These are phyloP conservation scores for Trichoderma simmonsii DNA, from an alignment of 2,329 filamentous ascomycete species.

Conservation along the genomic window DNA sequence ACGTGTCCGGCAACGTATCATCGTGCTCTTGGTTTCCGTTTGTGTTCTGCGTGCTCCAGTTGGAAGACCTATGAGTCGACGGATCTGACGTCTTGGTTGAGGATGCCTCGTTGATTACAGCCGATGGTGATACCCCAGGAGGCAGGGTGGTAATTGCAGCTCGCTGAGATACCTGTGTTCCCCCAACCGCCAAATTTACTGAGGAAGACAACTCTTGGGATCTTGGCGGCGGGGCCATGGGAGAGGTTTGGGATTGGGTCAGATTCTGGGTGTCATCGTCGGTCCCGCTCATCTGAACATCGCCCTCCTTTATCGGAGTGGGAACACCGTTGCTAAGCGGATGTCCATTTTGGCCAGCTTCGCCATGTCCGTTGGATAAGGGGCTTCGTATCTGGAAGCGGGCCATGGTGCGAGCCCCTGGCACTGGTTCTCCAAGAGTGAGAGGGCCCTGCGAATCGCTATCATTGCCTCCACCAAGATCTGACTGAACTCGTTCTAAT, in stretches of 20 bases:
- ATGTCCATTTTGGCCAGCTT: slow-evolving; percentile 34
- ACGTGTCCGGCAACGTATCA: slow-evolving; percentile 54
- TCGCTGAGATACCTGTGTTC: slow-evolving; percentile 61
- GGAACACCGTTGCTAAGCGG: slow-evolving; percentile 56
- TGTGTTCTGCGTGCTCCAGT: slow-evolving; percentile 68
- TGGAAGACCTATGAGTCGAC: slow-evolving; percentile 60
- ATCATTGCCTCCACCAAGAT: slow-evolving; percentile 47
- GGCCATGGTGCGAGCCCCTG: slow-evolving; percentile 50
- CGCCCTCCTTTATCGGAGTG: slow-evolving; percentile 46
- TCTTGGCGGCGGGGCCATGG: slow-evolving; percentile 49
- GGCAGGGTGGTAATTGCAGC: slow-evolving; percentile 59
- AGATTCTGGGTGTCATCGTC: slow-evolving; percentile 46
- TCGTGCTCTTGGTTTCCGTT: slow-evolving; percentile 55
- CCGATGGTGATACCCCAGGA: slow-evolving; percentile 55
- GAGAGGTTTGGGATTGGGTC: slow-evolving; percentile 28
- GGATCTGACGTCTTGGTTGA: slow-evolving; percentile 86
- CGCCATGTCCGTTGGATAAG: slow-evolving; percentile 57
- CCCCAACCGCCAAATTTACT: slow-evolving; percentile 43
- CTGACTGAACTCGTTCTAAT: slow-evolving; percentile 48
- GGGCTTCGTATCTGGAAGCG: slow-evolving; percentile 56
- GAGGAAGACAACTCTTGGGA: slow-evolving; percentile 37
- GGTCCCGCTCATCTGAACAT: slow-evolving; percentile 61
- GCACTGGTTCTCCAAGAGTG: slow-evolving; percentile 62
- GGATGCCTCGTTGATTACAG: slow-evolving; percentile 76
- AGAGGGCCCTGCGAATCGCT: slow-evolving; percentile 56